Percentiles rank a stretch among this genome's conserved stretches.
These are phyloP conservation scores for Physaria fendleri DNA, from an alignment of 345 rosid species.

Conservation along the genomic window DNA sequence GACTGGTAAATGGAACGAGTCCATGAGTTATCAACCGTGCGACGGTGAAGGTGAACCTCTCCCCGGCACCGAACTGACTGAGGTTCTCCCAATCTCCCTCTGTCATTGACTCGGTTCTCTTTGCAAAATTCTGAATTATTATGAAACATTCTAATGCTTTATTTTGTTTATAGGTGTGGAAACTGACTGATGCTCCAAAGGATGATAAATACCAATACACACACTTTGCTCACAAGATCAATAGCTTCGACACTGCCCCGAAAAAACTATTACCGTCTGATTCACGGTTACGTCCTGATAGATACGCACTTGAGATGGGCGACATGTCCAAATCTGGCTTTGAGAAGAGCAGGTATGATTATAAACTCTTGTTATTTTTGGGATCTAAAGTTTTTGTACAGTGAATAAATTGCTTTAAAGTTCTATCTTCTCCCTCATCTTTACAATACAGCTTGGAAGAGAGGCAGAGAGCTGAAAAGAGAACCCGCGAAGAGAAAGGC, in stretches of 20 bases:
- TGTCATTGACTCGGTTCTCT: background rate
- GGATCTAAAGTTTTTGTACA: background rate
- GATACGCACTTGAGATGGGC: conserved; percentile 74
- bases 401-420: no score
- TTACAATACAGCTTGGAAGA: conserved; percentile 33
- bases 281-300: conserved; percentile 78
- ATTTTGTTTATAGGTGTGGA: conserved; percentile 52
- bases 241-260: conserved; percentile 83
- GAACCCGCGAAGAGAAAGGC: conserved; percentile 54
- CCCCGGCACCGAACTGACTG: conserved; percentile 67
- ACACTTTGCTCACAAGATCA: conserved; percentile 84
- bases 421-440: background rate
- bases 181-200: no score
- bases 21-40: conserved; percentile 73
- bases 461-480: conserved; percentile 79
- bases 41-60: conserved; percentile 77
- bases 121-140: background rate
- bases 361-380: background rate
- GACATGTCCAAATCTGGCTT: conserved; percentile 62
- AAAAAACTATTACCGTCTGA: conserved; percentile 76
- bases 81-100: conserved; percentile 33
- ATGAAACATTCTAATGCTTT: background rate
- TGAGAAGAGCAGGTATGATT: conserved; percentile 73
- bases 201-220: no score
- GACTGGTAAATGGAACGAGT: conserved; percentile 83